Base-by-base conservation (phyloP, 495 filamentous ascomycete genomes). In the Talaromyces liani region DNA sequence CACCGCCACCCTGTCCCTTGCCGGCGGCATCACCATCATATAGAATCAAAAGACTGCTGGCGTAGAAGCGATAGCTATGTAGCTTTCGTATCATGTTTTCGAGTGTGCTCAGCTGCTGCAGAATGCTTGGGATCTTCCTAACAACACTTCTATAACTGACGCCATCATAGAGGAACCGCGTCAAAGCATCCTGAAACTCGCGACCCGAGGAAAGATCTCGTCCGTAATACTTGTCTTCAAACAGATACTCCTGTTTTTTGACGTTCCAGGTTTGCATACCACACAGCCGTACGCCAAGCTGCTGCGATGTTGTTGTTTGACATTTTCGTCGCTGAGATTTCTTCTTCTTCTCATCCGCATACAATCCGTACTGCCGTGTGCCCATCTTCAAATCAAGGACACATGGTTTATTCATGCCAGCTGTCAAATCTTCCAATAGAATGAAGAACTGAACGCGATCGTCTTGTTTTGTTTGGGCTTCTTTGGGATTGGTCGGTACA, bases 361-460 rank as follows among this genome's bases (percentile, higher is more conserved):
- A 93, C n/a, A 97, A 84, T 14, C 94, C 94, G 74, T 97, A 97
- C 72, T 98, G 94, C 3, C 94, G 87, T n/a, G 94, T 98, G 10
- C 94, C 94, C 94, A 98, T 98, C 73, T 98, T 98, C 64, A 98
- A 80, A 73, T 98, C 94, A 68, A 98, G 87, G 47, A 97, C 94
- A 75, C 94, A 98, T 12, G 94, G 94, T 34, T 89, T 88, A 70
- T 90, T 91, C 93, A 98, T 97, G 36, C 94, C 94, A 6, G 94
- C 91, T 2, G 94, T 98, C 31, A 98, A 84, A 71, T 98, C 94
- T 75, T 98, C 94, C n/a, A 98, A 79, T 0, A 98, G 81, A 7
- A 98, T 80, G 73, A 98, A 98, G 68, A 93, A 93, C 70, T 96
- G 90, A 25, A 94, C 89, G 16, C 93, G 83, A 61, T 88, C 85